These are phyloP conservation scores for Imleria badia DNA, from an alignment of 768 basidiomycete species.

Conservation along the genomic window DNA sequence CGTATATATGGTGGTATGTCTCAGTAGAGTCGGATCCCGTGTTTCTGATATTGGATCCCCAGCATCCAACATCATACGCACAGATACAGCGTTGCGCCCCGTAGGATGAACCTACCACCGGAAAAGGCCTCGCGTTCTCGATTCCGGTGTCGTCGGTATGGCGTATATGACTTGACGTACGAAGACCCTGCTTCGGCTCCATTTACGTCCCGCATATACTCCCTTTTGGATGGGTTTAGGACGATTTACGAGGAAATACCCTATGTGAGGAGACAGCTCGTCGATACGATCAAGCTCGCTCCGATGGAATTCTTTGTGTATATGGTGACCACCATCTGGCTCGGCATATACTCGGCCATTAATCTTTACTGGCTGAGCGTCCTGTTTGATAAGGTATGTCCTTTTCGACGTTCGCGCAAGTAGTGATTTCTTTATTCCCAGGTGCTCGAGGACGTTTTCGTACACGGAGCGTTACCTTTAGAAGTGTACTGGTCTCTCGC, in stretches of 20 bases:
- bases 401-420: not conserved
- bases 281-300: conserved; percentile 21
- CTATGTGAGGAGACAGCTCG: conserved; percentile 5
- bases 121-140: not conserved
- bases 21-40: not conserved
- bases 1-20: conserved; percentile 10
- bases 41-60: not conserved
- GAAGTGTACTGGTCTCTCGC: conserved; percentile 22
- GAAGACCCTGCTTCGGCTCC: conserved; percentile 10
- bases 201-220: not conserved
- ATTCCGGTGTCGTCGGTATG: conserved; percentile 16
- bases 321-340: conserved; percentile 31
- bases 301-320: conserved; percentile 22
- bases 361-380: conserved; percentile 35
- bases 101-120: not conserved
- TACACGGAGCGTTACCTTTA: not conserved
- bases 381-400: conserved; percentile 29
- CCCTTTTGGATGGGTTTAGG: not conserved
- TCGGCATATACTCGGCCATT: conserved; percentile 32
- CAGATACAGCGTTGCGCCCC: not conserved
- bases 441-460: conserved; percentile 16
- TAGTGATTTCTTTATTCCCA: not conserved
- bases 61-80: not conserved
- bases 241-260: conserved; percentile 1
- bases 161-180: conserved; percentile 25